These are phyloP conservation scores for Arthrobotrys iridis DNA, from an alignment of 2,329 filamentous ascomycete species.

Conservation along the genomic window DNA sequence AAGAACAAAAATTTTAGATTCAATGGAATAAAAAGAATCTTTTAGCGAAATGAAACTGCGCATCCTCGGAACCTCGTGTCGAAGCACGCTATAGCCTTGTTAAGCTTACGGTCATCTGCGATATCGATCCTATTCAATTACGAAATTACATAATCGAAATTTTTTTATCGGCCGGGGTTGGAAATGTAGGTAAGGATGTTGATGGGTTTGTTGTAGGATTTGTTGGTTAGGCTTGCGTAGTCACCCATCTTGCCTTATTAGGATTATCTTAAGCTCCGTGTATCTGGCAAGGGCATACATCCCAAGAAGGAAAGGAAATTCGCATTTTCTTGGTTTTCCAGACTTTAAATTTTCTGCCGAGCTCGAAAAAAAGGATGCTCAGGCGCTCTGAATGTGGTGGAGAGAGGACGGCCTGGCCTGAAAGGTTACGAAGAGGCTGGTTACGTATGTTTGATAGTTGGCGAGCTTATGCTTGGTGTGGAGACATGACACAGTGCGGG, in stretches of 20 bases:
- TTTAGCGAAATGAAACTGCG: not conserved
- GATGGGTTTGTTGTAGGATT: not conserved
- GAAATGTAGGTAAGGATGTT: not conserved
- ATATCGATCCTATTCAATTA: not conserved
- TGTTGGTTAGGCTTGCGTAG: not conserved
- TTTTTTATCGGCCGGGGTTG: not conserved
- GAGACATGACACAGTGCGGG: not conserved
- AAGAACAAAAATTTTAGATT: no score
- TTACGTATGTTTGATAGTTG: constrained; percentile 7
- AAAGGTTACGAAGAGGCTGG: constrained; percentile 1
- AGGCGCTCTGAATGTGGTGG: not conserved
- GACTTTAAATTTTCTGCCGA: not conserved
- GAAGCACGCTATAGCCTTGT: not conserved
- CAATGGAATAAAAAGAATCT: no score
- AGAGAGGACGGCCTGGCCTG: not conserved
- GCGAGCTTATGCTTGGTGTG: not conserved
- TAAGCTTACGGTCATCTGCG: constrained; percentile 16
- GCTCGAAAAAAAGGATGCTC: not conserved
- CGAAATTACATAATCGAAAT: constrained; percentile 20
- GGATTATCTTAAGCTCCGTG: not conserved
- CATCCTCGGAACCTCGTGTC: no score
- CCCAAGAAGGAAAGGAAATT: constrained; percentile 8
- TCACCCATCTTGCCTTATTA: not conserved
- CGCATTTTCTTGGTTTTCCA: not conserved
- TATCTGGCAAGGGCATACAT: not conserved